phyloP scores from a whole-genome alignment of 2,329 filamentous ascomycete species.

The Clarireedia sp. region DNA sequence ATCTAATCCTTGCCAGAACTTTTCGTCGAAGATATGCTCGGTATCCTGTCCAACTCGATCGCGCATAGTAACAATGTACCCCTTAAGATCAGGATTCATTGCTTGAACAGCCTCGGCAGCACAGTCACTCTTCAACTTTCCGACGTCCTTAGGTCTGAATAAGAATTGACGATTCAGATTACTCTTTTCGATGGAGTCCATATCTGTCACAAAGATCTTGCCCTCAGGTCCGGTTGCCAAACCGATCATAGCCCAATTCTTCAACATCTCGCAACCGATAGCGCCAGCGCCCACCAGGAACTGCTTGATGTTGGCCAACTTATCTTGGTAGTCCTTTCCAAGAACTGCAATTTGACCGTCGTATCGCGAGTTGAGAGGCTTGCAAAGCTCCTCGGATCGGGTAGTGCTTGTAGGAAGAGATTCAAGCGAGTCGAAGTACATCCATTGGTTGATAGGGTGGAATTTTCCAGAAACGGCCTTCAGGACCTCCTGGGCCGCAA shows the following conservation, averaged over 20 bases:
- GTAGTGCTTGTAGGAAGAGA: slow-evolving; percentile 70
- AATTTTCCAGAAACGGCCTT: slow-evolving; percentile 98
- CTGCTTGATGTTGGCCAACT: slow-evolving; percentile 80
- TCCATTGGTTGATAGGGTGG: slow-evolving; percentile 86
- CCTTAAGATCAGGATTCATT: slow-evolving; percentile 90
- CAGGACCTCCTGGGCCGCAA: slow-evolving; percentile 87
- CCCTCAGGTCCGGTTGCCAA: slow-evolving; percentile 81
- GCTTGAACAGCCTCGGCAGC: slow-evolving; percentile 81
- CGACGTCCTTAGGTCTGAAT: slow-evolving; percentile 89
- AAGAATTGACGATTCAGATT: slow-evolving; percentile 97
- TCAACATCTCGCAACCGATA: slow-evolving; percentile 97
- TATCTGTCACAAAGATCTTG: slow-evolving; percentile 88
- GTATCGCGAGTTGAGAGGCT: slow-evolving; percentile 77
- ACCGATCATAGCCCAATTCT: slow-evolving; percentile 99
- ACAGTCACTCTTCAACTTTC: slow-evolving; percentile 92
- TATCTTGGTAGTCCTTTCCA: slow-evolving; percentile 86
- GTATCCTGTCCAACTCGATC: slow-evolving; percentile 89
- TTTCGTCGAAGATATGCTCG: slow-evolving; percentile 87
- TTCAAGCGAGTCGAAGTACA: slow-evolving; percentile 98
- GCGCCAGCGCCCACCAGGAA: slow-evolving; percentile 95
- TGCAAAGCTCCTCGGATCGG: slow-evolving; percentile 81
- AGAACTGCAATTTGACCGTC: slow-evolving; percentile 98
- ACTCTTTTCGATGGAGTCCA: slow-evolving; percentile 98
- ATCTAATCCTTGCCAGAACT: slow-evolving; percentile 81
- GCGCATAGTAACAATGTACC: slow-evolving; percentile 77